Percentiles rank a stretch among this genome's conserved stretches.
These are phyloP conservation scores for Nitzschia sp. DNA, from an alignment of 108 stramenopile species.

Conservation along the genomic window DNA sequence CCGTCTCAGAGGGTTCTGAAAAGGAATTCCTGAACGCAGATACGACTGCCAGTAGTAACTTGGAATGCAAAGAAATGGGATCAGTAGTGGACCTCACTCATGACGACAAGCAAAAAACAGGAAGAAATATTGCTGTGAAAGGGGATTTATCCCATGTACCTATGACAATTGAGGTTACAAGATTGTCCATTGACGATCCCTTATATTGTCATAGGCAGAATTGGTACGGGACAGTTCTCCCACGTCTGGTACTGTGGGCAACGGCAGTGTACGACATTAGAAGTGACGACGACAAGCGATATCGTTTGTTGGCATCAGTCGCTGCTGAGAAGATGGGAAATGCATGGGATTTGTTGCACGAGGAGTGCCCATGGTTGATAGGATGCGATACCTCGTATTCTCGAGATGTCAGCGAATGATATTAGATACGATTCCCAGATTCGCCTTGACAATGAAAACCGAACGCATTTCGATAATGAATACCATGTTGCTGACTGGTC, in stretches of 20 bases:
- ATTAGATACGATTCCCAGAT: no score
- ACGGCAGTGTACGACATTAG: constrained; percentile 71
- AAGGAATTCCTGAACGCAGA: background rate
- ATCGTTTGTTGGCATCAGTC: constrained; percentile 50
- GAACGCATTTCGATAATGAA: no score
- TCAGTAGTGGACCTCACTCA: background rate
- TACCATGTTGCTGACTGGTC: no score
- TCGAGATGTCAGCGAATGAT: constrained; percentile 7
- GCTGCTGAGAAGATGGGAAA: background rate
- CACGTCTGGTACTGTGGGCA: constrained; percentile 65
- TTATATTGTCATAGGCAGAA: constrained; percentile 54
- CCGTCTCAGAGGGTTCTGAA: background rate
- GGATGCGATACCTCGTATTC: constrained; percentile 25
- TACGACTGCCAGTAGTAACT: background rate
- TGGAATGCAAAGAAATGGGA: constrained; percentile 10
- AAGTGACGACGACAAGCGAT: constrained; percentile 60
- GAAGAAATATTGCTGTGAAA: background rate
- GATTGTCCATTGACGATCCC: constrained; percentile 69
- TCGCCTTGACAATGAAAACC: no score
- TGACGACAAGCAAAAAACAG: background rate
- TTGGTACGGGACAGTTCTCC: constrained; percentile 58
- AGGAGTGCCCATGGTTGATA: constrained; percentile 60
- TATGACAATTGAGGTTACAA: constrained; percentile 52
- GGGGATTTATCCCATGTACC: background rate
- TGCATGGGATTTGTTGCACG: constrained; percentile 51